phyloP scores from a whole-genome alignment of 2,329 filamentous ascomycete species.

The Lachnellula willkommii region DNA sequence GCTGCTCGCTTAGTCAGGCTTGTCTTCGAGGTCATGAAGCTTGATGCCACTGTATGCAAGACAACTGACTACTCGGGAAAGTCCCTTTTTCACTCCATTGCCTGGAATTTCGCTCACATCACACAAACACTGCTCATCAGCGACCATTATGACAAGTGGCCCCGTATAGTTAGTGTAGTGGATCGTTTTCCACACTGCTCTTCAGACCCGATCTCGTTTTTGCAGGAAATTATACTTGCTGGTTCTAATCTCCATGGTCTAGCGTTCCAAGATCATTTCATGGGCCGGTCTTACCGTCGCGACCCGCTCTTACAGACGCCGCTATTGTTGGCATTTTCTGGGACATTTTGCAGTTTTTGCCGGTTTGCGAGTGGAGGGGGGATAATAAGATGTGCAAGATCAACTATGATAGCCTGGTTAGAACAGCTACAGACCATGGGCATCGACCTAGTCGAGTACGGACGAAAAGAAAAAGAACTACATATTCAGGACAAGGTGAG shows the following conservation, averaged over 20 bases:
- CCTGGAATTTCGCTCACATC: no score
- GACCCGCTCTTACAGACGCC: not conserved
- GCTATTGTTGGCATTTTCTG: not conserved
- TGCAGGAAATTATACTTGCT: not conserved
- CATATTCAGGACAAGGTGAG: not conserved
- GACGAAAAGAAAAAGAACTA: not conserved
- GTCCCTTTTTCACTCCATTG: no score
- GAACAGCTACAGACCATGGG: not conserved
- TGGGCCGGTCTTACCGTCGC: no score
- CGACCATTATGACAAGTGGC: no score
- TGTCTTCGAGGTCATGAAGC: not conserved
- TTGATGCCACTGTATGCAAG: not conserved
- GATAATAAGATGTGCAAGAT: not conserved
- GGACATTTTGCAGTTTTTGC: no score
- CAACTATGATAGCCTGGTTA: not conserved
- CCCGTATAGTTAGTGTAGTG: no score
- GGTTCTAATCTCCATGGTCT: not conserved
- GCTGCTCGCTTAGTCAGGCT: not conserved
- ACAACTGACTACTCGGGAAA: no score
- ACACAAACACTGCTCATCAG: no score
- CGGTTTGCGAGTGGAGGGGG: not conserved
- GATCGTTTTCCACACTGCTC: not conserved
- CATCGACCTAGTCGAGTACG: not conserved
- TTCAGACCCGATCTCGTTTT: not conserved
- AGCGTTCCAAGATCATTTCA: no score